Base-by-base conservation (phyloP, 768 basidiomycete genomes). In the Tephrocybe sp. region DNA sequence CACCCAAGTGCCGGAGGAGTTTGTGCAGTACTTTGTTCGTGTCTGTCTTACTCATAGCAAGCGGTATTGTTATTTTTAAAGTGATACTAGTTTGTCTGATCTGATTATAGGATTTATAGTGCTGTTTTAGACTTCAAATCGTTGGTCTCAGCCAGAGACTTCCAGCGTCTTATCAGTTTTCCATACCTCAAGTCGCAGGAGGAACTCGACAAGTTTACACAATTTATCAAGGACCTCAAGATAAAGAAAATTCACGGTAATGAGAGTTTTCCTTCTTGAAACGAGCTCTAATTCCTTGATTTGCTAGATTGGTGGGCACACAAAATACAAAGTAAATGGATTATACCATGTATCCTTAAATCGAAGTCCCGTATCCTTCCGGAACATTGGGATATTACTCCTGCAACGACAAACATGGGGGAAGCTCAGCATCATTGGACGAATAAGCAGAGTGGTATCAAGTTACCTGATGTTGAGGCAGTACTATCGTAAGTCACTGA, bases 251-350 rank as follows among this genome's bases (percentile, higher is more conserved):
- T 56, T 21, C 45, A 54, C 21, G 55, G 57, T 54, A n/a, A 34
- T 34, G 29, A 12, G 12, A 7, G 29, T 12, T 47, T 40, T 30
- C 18, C 15, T n/a, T 25, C 10, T n/a, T 21, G 10, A 15, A 0
- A 12, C 23, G 7, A 18, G 7, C 27, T 23, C 18, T 18, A 22
- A 6, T 23, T 29, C 6, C 41, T 18, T 15, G 31, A 15, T 13
- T 24, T n/a, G n/a, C 21, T 45, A 58, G 58, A 55, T 49, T 63
- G 60, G 61, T 63, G 61, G 61, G 41, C 38, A 3, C 62, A 60
- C 43, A 63, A 63, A 27, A 30, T 50, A n/a, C 52, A 58, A n/a
- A 57, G 49, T 40, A 54, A 18, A 2, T 63, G 60, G 58, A 58
- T 61, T 21, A 38, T 61, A 12, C 57, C 58, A 1, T 57, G 53